A percentile compares a stretch with the other conserved stretches of the same genome.
These are phyloP conservation scores for Cystoderma amianthinum DNA, from an alignment of 768 basidiomycete genomes.

Conservation along the genomic window DNA sequence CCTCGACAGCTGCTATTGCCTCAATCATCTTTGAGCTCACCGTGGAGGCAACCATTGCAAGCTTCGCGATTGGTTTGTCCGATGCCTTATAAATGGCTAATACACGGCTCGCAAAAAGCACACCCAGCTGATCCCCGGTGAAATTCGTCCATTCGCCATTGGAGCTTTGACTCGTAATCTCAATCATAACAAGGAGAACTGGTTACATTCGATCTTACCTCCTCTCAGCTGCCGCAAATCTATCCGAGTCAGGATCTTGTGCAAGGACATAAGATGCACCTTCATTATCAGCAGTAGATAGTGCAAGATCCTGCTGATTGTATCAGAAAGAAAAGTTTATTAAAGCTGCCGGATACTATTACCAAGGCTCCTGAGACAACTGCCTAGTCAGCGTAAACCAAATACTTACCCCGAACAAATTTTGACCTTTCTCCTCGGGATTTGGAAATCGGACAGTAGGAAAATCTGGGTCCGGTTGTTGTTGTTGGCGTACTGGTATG, in stretches of 20 bases:
- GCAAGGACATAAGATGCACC: slow-evolving; percentile 67
- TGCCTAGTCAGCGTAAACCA: no score
- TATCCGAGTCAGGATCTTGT: slow-evolving; percentile 86
- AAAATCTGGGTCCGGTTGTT: slow-evolving; percentile 76
- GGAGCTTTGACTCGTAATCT: slow-evolving; percentile 3
- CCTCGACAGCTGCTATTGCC: slow-evolving; percentile 66
- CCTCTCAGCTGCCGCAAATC: slow-evolving; percentile 74
- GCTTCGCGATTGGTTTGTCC: slow-evolving; percentile 41
- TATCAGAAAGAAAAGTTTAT: no score
- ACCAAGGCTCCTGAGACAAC: no score
- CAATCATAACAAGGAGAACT: no score
- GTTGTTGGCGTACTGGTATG: slow-evolving; percentile 59
- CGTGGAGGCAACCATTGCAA: slow-evolving; percentile 85
- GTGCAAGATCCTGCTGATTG: slow-evolving; percentile 55
- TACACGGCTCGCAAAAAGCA: slow-evolving; percentile 33
- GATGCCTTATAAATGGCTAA: slow-evolving; percentile 34
- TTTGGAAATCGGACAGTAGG: slow-evolving; percentile 84
- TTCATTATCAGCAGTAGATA: slow-evolving; percentile 48
- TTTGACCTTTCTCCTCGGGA: slow-evolving; percentile 85
- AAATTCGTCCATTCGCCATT: slow-evolving; percentile 62
- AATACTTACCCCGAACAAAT: no score
- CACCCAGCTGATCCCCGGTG: slow-evolving; percentile 82
- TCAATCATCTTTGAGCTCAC: slow-evolving; percentile 90
- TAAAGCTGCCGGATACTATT: slow-evolving; percentile 17
- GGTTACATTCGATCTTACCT: slow-evolving; percentile 34